Evolutionary conservation across 2,329 filamentous ascomycete genomes (phyloP), one percentile per base, ranked within the genome.

Genomic region (Teratosphaeria nubilosa): DNA sequence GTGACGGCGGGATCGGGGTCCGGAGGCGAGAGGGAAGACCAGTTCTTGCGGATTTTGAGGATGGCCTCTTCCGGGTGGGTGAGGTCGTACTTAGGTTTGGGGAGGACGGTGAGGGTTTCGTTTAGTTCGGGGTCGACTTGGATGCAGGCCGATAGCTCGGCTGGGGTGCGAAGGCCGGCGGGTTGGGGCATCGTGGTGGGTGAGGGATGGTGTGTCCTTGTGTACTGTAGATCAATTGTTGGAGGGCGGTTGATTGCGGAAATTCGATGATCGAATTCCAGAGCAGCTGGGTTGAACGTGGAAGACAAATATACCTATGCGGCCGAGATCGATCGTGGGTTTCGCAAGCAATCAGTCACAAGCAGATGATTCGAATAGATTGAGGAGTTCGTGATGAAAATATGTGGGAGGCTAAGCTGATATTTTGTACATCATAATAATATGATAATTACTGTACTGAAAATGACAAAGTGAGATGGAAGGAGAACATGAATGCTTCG

Each of bases 121-220:
- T 53, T 51, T 16, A 62, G 56, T 34, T 60, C 58, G 3, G 58
- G 56, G 22, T 60, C 58, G 25, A 60, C 31, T 3, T 55, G 55
- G 11, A 56, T 41, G 31, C 58, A 55, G 9, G 51, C 24, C 32
- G 58, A 58, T 5, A 62, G 56, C 37, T 56, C 55, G n/a, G 41
- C 16, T 20, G 41, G n/a, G 20, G 16, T 22, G 5, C 5, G 20
- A 22, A 48, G 41, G 41, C 41, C 16, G n/a, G 10, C 9, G n/a
- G n/a, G 16, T 48, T 48, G 41, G n/a, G 41, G 41, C 41, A 48
- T 48, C 22, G 34, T n/a, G 34, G 13, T n/a, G 16, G 34, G 34
- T n/a, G 16, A n/a, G 16, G 5, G 11, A 41, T 1, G 11, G 4
- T 16, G 13, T 14, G 20, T 10, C 5, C 6, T 48, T 5, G 5